These are phyloP conservation scores for Pulveroboletus sp. DNA, from an alignment of 768 basidiomycete species.

Conservation along the genomic window DNA sequence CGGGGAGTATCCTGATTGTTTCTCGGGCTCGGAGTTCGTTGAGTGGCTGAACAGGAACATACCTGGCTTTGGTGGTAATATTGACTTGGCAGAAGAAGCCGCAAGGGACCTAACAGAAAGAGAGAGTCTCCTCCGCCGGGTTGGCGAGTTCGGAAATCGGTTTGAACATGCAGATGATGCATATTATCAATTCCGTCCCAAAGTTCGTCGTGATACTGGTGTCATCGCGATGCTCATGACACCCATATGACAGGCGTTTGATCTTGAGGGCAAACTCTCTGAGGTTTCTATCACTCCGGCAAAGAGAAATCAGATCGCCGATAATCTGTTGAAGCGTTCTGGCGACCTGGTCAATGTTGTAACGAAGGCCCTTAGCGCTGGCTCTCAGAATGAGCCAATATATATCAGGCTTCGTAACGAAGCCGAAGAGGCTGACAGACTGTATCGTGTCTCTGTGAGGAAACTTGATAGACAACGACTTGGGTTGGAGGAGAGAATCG, in stretches of 20 bases:
- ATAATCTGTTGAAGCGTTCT: conserved; percentile 64
- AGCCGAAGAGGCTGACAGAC: conserved; percentile 74
- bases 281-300: conserved; percentile 20
- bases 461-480: conserved; percentile 83
- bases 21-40: conserved; percentile 86
- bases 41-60: conserved; percentile 79
- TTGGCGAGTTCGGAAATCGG: conserved; percentile 80
- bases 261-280: conserved; percentile 22
- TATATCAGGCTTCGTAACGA: conserved; percentile 70
- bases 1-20: conserved; percentile 82
- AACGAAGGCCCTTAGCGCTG: conserved; percentile 59
- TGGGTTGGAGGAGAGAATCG: conserved; percentile 79
- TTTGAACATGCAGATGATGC: conserved; percentile 77
- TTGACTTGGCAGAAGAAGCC: conserved; percentile 76
- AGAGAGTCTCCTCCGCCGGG: conserved; percentile 56
- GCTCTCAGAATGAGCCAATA: conserved; percentile 51
- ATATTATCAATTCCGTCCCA: conserved; percentile 80
- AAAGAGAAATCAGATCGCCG: conserved; percentile 38
- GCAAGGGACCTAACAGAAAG: conserved; percentile 51
- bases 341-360: conserved; percentile 67
- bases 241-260: conserved; percentile 22
- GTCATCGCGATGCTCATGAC: conserved; percentile 23
- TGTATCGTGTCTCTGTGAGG: conserved; percentile 76
- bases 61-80: conserved; percentile 67
- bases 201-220: conserved; percentile 40